Conservation (phyloP, 2,329 filamentous ascomycete genomes). For the Colletotrichum sp. region DNA sequence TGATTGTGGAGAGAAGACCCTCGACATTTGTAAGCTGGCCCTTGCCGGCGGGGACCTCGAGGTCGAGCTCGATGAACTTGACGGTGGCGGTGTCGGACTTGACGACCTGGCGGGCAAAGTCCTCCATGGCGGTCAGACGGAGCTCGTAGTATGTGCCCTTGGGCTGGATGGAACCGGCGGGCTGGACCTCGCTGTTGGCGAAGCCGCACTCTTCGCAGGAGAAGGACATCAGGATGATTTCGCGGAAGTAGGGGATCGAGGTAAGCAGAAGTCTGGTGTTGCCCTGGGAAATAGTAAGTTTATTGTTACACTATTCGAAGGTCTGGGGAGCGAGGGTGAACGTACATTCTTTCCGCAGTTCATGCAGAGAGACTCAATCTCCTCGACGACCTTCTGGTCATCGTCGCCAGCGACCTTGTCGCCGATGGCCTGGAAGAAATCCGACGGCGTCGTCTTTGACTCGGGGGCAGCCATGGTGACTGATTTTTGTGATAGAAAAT, state of each 20-base stretch:
- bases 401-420: constrained; percentile 60
- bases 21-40: constrained; percentile 95
- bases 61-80: constrained; percentile 87
- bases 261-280: constrained; percentile 87
- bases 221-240: constrained; percentile 98
- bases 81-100: constrained; percentile 89
- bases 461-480: constrained; percentile 48
- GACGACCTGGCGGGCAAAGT: constrained; percentile 87
- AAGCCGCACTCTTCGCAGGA: constrained; percentile 87
- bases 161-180: constrained; percentile 89
- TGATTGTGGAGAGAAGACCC: constrained; percentile 78
- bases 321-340: background rate
- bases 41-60: constrained; percentile 90
- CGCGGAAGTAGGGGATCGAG: constrained; percentile 94
- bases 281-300: constrained; percentile 59
- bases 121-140: constrained; percentile 72
- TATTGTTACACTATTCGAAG: background rate
- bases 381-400: constrained; percentile 63
- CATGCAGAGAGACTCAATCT: constrained; percentile 85
- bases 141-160: constrained; percentile 86
- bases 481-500: background rate
- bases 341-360: constrained; percentile 80
- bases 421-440: constrained; percentile 69
- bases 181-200: constrained; percentile 92
- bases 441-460: constrained; percentile 44